phyloP scores from a whole-genome alignment of 2,329 filamentous ascomycete genomes.

The Geosmithia morbida region DNA sequence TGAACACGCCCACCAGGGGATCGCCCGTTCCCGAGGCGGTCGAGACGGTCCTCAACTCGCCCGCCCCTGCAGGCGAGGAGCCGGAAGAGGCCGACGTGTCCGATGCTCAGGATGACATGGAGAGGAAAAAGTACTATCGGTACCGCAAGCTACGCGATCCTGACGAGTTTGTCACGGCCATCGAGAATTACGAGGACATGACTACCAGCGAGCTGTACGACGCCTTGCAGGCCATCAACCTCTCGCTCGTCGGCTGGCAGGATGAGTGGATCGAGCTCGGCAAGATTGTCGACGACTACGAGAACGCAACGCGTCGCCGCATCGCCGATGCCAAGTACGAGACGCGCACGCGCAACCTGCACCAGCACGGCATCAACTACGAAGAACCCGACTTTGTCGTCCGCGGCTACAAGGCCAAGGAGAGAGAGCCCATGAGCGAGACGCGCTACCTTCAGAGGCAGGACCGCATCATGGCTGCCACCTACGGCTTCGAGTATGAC shows the following conservation, averaged over 20 bases:
- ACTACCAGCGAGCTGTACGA: slow-evolving; percentile 28
- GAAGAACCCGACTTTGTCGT: slow-evolving; percentile 38
- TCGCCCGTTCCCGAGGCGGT: slow-evolving; percentile 23
- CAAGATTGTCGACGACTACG: slow-evolving; percentile 39
- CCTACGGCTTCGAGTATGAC: slow-evolving; percentile 48
- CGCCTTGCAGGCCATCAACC: slow-evolving; percentile 26
- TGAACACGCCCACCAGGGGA: slow-evolving; percentile 22
- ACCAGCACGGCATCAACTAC: slow-evolving; percentile 25
- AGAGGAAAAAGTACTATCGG: slow-evolving; percentile 17
- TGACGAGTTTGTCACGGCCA: slow-evolving; percentile 29
- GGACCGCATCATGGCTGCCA: slow-evolving; percentile 42
- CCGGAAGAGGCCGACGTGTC: slow-evolving; percentile 19
- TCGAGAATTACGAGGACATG: slow-evolving; percentile 36
- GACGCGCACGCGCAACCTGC: slow-evolving; percentile 25
- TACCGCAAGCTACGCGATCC: slow-evolving; percentile 37
- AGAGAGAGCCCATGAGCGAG: slow-evolving; percentile 26
- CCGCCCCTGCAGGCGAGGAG: slow-evolving; percentile 20
- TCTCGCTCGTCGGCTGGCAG: slow-evolving; percentile 35
- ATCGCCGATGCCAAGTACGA: slow-evolving; percentile 32
- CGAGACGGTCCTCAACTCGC: slow-evolving; percentile 21
- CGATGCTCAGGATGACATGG: slow-evolving; percentile 17
- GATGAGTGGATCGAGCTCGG: slow-evolving; percentile 35
- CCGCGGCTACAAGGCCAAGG: slow-evolving; percentile 35
- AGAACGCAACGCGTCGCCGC: slow-evolving; percentile 37
- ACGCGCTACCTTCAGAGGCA: slow-evolving; percentile 34